Base-by-base conservation (phyloP, 2,329 filamentous ascomycete species). In the Periconia sp. region DNA sequence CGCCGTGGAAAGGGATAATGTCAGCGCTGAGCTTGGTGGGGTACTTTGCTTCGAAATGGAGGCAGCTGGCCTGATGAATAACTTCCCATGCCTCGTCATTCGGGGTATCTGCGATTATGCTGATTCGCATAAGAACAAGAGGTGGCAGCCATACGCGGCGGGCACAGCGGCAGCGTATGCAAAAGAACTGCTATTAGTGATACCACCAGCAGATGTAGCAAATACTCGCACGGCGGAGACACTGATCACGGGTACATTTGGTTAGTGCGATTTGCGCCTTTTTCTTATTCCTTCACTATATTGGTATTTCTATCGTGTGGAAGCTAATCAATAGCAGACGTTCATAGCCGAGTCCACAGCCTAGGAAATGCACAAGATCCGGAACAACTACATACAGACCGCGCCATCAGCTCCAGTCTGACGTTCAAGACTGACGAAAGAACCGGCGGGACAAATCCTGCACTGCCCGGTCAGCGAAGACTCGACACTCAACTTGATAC, bases 81-180 rank as follows among this genome's bases (percentile, higher is more conserved):
- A 27, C 23, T 27, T 27, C 23, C 23, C 23, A 27, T 27, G 58
- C 40, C 31, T 62, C 1, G 53, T 62, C 2, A 50, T 62, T 41
- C 58, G 60, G 8, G 60, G 60, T 1, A 62, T 62, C 41, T 61
- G 53, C 45, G 60, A 62, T 49, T 62, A 62, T 40, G 42, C 58
- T 15, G 58, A 62, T 46, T 59, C 53, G 7, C 54, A 62, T 33
- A 62, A 62, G 54, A 61, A 62, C 49, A 58, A 61, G 40, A 30
- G 30, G 15, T 61, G 55, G 59, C 52, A 61, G 46, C 17, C 49
- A 40, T 58, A 61, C 40, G 59, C 59, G 17, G 59, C 57, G 15
- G 47, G 33, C 15, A 53, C 54, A 3, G 59, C 57, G 6, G 59
- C 55, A 10, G 59, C 55, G 41, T 61, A 49, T 13, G 57, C 52